Percentiles rank a stretch among this genome's conserved stretches.
Conservation (phyloP, 2,329 filamentous ascomycete genomes). For the Penicillium rolfsii region DNA sequence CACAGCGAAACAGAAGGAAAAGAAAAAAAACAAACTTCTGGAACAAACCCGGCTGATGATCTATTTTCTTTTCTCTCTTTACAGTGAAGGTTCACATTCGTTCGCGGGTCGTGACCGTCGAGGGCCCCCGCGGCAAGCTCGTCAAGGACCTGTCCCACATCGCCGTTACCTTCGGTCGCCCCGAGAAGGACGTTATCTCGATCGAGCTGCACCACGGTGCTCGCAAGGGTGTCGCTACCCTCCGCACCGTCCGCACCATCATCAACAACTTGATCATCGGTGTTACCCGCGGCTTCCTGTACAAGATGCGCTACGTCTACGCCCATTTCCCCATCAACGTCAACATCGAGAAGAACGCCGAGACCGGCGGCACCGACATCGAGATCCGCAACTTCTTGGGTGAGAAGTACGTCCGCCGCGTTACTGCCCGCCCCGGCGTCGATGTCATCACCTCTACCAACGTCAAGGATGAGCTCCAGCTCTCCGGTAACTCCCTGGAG, state of each 20-base stretch:
- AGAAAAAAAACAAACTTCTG: too few relatives aligned
- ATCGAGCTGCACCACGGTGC: slow-evolving; percentile 99
- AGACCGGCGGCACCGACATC: slow-evolving; percentile 85
- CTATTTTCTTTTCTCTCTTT: slow-evolving; percentile 29
- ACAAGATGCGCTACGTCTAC: slow-evolving; percentile 99
- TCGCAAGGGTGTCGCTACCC: slow-evolving; percentile 96
- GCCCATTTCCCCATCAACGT: slow-evolving; percentile 99
- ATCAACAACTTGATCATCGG: slow-evolving; percentile 99
- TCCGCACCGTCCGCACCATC: slow-evolving; percentile 95
- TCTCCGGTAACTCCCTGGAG: slow-evolving; percentile 94
- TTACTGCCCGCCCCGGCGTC: slow-evolving; percentile 87
- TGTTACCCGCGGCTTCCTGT: slow-evolving; percentile 99
- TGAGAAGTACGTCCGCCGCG: slow-evolving; percentile 97
- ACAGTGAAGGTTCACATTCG: slow-evolving; percentile 98
- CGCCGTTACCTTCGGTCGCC: slow-evolving; percentile 90
- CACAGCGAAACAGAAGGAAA: not conserved
- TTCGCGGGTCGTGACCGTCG: slow-evolving; percentile 93
- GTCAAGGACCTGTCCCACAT: slow-evolving; percentile 95
- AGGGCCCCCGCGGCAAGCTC: slow-evolving; percentile 97
- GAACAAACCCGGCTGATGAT: slow-evolving; percentile 30
- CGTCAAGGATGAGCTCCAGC: slow-evolving; percentile 96
- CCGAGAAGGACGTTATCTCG: slow-evolving; percentile 82
- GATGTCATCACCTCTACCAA: slow-evolving; percentile 85
- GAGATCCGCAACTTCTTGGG: slow-evolving; percentile 99
- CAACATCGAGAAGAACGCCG: slow-evolving; percentile 94